Evolutionary conservation across 2,329 filamentous ascomycete species (phyloP).

Genomic region (Ceratocystis albifundus): DNA sequence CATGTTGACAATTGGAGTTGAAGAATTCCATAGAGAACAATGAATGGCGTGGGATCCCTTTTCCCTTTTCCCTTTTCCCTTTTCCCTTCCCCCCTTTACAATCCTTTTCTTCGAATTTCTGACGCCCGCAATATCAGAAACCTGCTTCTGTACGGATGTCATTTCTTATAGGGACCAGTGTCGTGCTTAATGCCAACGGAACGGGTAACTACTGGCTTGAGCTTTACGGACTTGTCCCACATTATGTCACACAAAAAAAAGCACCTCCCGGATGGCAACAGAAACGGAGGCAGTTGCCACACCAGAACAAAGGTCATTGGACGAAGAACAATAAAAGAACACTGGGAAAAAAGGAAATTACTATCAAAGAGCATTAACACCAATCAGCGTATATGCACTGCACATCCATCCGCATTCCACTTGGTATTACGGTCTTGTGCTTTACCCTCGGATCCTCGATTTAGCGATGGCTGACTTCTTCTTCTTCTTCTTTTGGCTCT

Average conservation of each 20-base stretch:
- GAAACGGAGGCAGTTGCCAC: slow-evolving; percentile 5
- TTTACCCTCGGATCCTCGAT: background rate
- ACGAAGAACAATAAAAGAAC: background rate
- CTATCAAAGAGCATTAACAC: background rate
- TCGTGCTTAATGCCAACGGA: background rate
- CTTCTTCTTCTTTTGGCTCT: no score
- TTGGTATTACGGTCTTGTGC: no score
- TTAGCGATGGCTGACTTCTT: background rate
- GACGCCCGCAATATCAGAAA: background rate
- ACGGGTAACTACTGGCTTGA: background rate
- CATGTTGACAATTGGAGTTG: background rate
- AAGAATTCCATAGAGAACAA: background rate
- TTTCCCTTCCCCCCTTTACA: background rate
- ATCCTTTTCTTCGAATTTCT: background rate
- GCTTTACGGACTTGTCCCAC: background rate
- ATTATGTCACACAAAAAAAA: background rate
- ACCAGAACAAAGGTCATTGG: background rate
- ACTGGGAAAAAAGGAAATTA: background rate
- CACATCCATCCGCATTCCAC: no score
- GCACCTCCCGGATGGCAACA: background rate
- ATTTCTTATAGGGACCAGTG: background rate
- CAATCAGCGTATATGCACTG: background rate
- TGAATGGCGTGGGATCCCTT: background rate
- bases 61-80: background rate
- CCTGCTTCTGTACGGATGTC: background rate